These are phyloP conservation scores for Pseudotulostoma volvatum DNA, from an alignment of 495 filamentous ascomycete genomes.

Conservation along the genomic window DNA sequence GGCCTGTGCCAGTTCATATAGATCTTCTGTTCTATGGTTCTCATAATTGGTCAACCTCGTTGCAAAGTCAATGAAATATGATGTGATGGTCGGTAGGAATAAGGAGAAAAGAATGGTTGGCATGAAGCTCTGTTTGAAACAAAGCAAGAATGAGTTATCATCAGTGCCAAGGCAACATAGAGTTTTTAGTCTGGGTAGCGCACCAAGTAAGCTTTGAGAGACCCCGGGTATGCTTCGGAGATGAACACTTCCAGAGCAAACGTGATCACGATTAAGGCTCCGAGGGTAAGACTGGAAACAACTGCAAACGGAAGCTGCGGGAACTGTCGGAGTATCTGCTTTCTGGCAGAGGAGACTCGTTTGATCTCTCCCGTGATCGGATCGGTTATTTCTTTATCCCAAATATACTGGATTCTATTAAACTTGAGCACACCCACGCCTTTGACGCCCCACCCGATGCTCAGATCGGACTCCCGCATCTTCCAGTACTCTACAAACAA, in stretches of 20 bases:
- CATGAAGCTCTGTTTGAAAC: conserved; percentile 61
- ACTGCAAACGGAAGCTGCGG: conserved; percentile 78
- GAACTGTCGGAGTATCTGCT: conserved; percentile 60
- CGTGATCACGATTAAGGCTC: conserved; percentile 61
- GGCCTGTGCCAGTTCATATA: conserved; percentile 66
- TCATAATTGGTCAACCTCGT: conserved; percentile 65
- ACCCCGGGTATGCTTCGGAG: conserved; percentile 78
- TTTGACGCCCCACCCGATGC: conserved; percentile 79
- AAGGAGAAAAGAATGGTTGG: conserved; percentile 71
- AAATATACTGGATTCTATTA: conserved; percentile 57
- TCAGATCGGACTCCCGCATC: conserved; percentile 76
- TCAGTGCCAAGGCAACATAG: no score
- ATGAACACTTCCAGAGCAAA: conserved; percentile 91
- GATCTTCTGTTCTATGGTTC: conserved; percentile 76
- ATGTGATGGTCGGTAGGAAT: conserved; percentile 56
- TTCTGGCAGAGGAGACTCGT: conserved; percentile 56
- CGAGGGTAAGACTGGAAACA: conserved; percentile 51
- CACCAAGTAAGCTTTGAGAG: conserved; percentile 65
- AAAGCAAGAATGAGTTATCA: no score
- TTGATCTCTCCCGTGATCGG: conserved; percentile 67
- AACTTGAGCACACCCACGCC: conserved; percentile 69
- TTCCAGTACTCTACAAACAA: conserved; percentile 96
- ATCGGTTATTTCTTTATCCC: conserved; percentile 61
- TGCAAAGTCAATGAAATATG: conserved; percentile 58
- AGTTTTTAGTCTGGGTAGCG: conserved; percentile 7